Base-by-base conservation (phyloP, 495 filamentous ascomycete species). In the Penicillium soppii region DNA sequence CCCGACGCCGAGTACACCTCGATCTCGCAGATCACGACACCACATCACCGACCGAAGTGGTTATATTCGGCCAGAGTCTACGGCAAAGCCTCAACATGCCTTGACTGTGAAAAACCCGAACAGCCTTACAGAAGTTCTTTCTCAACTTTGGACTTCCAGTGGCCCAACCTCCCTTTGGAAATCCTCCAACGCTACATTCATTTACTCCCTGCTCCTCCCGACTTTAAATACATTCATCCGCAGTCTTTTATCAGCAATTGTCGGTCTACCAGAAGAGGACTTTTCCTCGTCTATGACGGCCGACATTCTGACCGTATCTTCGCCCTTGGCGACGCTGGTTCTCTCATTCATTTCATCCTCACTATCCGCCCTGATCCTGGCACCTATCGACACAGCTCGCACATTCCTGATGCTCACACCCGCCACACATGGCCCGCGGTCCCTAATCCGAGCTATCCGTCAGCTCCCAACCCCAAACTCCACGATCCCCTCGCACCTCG, bases 121-220 rank as follows among this genome's bases (percentile, higher is more conserved):
- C 61, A 90, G 90, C 3, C 72, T 96, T 47, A 77, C 88, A 48
- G 87, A 91, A 44, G 89, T 90, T 4, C 79, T 97, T 48, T 84
- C 82, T 6, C 84, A 91, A 64, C 72, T 96, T 9, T 97, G 92
- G 91, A 72, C 79, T n/a, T 90, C 86, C 55, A 94, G 95, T 65
- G 89, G 89, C 7, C 86, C 86, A 7, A 91, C 88, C 77, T 95
- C 94, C 5, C 84, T 96, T 0, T 98, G 92, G 91, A 97, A 97
- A 72, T 90, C 86, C 21, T 85, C 89, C 26, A 96, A 95, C 61
- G 78, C 87, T n/a, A 92, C 90, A 1, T 96, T 95, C 55, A 77
- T 97, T 43, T 91, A 96, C 70, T 85, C 83, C 2, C 76, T 94
- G 23, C 81, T 95, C n/a, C 78, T 89, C 23, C 88, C 87, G n/a